These are phyloP conservation scores for Penicillium angulare DNA, from an alignment of 495 filamentous ascomycete species.

Conservation along the genomic window DNA sequence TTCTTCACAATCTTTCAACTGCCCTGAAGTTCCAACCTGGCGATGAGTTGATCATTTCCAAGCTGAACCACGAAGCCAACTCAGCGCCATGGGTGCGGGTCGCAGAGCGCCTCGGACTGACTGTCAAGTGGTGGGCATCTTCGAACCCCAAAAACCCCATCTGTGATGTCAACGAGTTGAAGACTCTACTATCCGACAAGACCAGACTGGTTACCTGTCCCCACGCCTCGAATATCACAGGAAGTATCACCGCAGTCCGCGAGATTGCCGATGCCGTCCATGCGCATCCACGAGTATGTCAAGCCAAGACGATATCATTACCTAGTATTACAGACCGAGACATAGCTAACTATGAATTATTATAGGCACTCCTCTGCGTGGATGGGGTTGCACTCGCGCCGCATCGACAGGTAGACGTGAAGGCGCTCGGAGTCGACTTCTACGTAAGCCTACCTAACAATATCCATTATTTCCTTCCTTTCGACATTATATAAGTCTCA, in stretches of 20 bases:
- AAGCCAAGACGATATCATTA: no score
- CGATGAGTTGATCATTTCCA: conserved; percentile 49
- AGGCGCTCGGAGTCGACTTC: conserved; percentile 64
- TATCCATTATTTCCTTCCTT: neutral
- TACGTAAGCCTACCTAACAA: no score
- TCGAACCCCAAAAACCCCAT: conserved; percentile 47
- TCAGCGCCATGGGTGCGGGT: conserved; percentile 65
- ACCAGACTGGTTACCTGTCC: conserved; percentile 68
- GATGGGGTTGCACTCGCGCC: conserved; percentile 72
- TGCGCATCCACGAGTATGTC: conserved; percentile 34
- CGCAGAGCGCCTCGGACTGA: conserved; percentile 53
- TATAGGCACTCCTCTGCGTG: conserved; percentile 44
- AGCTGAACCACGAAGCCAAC: conserved; percentile 71
- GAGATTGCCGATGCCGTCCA: conserved; percentile 48
- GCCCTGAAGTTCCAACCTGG: conserved; percentile 56
- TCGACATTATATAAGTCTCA: neutral
- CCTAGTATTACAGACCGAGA: no score
- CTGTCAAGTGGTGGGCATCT: conserved; percentile 63
- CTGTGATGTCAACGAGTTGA: conserved; percentile 52
- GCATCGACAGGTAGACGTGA: conserved; percentile 65
- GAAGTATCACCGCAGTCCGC: conserved; percentile 62
- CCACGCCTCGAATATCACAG: conserved; percentile 68
- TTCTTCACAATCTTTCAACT: conserved; percentile 66
- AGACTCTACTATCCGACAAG: conserved; percentile 52
- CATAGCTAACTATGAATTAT: no score